Base-by-base conservation (phyloP, 176 grass and related monocot genomes). In the Melocanna baccifera region DNA sequence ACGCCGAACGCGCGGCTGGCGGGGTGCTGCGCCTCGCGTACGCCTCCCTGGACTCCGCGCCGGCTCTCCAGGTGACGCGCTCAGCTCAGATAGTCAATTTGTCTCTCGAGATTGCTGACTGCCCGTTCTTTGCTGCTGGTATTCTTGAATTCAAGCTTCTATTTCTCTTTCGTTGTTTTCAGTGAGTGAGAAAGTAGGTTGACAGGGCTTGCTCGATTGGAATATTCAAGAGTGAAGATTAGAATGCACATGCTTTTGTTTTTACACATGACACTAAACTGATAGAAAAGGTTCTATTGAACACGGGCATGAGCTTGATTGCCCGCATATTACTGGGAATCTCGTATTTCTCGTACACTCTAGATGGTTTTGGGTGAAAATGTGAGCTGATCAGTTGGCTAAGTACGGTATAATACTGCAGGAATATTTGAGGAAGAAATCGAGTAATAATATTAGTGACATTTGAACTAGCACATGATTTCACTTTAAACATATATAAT, bases 41-140 rank as follows among this genome's bases (percentile, higher is more conserved):
- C 66, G 22, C 88, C 15, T 2, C 57, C 71, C 69, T 20, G 53
- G 53, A 62, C 57, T 18, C 43, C 9, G 41, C 77, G 7, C 64
- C 71, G 34, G 63, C 79, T 55, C 47, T 90, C n/a, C 78, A 86
- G 88, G 88, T 90, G 56, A 74, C 39, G 7, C 77, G 40, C 41
- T 62, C 50, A 28, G n/a, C 22, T 28, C 25, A 7, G 62, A 12
- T 69, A 15, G 12, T 63, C n/a, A 14, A 3, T 51, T 29, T 4
- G n/a, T 67, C 6, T 67, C 5, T 62, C 26, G 3, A 23, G 72
- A 9, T 42, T 66, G 9, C 22, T 37, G 65, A 14, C 22, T 50
- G 5, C 5, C 41, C 56, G 34, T 71, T 70, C 29, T 20, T 20
- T 64, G 26, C 8, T 47, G 42, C n/a, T 39, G 28, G 22, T 19